phyloP scores from a whole-genome alignment of 1,284 basidiomycete genomes.

The Phylloporus sp. region DNA sequence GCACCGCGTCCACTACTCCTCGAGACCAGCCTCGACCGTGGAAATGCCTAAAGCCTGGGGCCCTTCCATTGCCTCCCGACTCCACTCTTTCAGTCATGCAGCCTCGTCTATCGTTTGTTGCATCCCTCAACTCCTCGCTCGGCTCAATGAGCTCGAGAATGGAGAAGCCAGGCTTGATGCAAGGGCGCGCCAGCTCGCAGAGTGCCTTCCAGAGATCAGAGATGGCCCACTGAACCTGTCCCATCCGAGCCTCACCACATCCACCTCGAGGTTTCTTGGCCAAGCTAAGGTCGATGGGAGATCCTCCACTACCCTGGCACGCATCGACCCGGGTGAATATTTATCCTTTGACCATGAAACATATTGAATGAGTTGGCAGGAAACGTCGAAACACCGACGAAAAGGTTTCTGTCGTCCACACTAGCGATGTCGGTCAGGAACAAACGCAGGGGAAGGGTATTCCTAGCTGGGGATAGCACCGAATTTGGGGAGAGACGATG shows the following conservation, averaged over 20 bases:
- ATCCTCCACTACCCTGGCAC: slow-evolving; percentile 9
- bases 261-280: slow-evolving; percentile 6
- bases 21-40: background rate
- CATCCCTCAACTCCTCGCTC: slow-evolving; percentile 25
- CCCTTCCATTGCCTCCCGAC: background rate
- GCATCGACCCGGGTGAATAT: slow-evolving; percentile 15
- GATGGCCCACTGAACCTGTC: background rate
- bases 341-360: background rate
- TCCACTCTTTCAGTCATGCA: slow-evolving; percentile 15
- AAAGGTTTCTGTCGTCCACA: slow-evolving; percentile 25
- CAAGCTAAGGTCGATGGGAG: background rate
- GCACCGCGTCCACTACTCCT: no score
- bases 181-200: slow-evolving; percentile 18
- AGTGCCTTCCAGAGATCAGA: slow-evolving; percentile 1
- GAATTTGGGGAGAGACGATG: slow-evolving; percentile 31
- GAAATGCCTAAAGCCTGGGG: slow-evolving; percentile 12
- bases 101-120: slow-evolving; percentile 19
- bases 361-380: slow-evolving; percentile 12
- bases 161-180: slow-evolving; percentile 28
- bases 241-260: background rate
- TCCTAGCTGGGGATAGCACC: slow-evolving; percentile 18
- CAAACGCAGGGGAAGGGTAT: slow-evolving; percentile 32
- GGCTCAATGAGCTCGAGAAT: slow-evolving; percentile 24
- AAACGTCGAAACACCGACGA: slow-evolving; percentile 27
- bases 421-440: slow-evolving; percentile 29